Evolutionary conservation across 2,329 filamentous ascomycete genomes (phyloP), one percentile per base, ranked within the genome.

Genomic region (Neofusicoccum kwambonambiense): DNA sequence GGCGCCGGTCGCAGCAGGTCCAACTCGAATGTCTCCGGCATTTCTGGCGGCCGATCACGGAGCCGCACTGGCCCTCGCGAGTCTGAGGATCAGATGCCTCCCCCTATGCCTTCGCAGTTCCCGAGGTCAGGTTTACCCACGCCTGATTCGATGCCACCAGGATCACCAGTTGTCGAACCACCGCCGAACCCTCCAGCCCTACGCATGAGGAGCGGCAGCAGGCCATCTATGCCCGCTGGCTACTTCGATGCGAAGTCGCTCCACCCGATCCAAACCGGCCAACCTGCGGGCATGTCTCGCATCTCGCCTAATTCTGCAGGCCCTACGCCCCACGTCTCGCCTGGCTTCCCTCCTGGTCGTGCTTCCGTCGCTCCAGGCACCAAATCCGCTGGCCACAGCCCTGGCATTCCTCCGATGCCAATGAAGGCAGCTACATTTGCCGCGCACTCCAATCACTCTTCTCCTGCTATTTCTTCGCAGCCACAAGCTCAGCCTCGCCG

Each of bases 51-150:
- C 34, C 81, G 85, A 34, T 86, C 85, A 7, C 82, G 82, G 67
- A 87, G 85, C 70, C 82, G 83, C 47, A 77, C 78, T 49, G 76
- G 75, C 50, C 79, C 81, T 65, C 81, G 82, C 35, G 84, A 87
- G 61, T 84, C 71, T 84, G 2, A 80, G 81, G 49, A 77, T 0
- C 74, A 77, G 49, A 69, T 70, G 15, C 68, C 73, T 19, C 76
- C 76, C 15, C 74, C 76, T 27, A 64, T 76, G 31, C 69, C 77
- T 44, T 72, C 71, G 34, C 77, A 78, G 65, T 68, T 73, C n/a
- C 54, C 63, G 27, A 45, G 34, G 17, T 41, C 45, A 15, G 27
- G 35, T 9, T 8, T 60, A 7, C 63, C 63, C 2, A 58, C 37
- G 13, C 52, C 44, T 31, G 63, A 64, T 22, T 58, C 63, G 34